A percentile compares a stretch with the other conserved stretches of the same genome.
phyloP scores from a whole-genome alignment of 306 rosid genomes.

The Arachis stenosperma region DNA sequence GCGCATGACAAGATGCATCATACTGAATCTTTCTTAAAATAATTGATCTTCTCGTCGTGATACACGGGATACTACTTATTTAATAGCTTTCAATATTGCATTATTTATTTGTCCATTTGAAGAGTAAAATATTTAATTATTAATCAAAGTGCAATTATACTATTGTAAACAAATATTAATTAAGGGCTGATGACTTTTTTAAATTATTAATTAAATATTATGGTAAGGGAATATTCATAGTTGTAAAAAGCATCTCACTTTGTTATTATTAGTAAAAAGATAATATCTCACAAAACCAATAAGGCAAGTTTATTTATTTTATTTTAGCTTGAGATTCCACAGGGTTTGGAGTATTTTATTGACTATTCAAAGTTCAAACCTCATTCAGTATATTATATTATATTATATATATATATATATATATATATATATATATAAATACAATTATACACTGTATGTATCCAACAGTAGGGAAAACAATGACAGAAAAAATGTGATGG shows the following conservation, averaged over 20 bases:
- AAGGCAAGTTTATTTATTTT: not conserved
- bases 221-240: not conserved
- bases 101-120: not conserved
- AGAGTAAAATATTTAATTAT: too few relatives aligned
- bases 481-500: too few relatives aligned
- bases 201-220: not conserved
- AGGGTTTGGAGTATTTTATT: not conserved
- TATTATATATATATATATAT: too few relatives aligned
- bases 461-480: not conserved
- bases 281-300: not conserved
- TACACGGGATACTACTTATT: not conserved
- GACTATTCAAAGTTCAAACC: not conserved
- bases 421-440: too few relatives aligned
- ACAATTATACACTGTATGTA: not conserved
- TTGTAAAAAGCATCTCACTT: not conserved
- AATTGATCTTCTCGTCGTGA: not conserved
- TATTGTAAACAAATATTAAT: too few relatives aligned
- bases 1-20: not conserved
- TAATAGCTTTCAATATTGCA: not conserved
- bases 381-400: too few relatives aligned
- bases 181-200: too few relatives aligned
- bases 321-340: not conserved
- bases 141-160: too few relatives aligned
- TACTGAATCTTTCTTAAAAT: not conserved
- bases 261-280: not conserved